Base-by-base conservation (phyloP, 805 yeast genomes). In the Ogataea nitratoaversa region DNA sequence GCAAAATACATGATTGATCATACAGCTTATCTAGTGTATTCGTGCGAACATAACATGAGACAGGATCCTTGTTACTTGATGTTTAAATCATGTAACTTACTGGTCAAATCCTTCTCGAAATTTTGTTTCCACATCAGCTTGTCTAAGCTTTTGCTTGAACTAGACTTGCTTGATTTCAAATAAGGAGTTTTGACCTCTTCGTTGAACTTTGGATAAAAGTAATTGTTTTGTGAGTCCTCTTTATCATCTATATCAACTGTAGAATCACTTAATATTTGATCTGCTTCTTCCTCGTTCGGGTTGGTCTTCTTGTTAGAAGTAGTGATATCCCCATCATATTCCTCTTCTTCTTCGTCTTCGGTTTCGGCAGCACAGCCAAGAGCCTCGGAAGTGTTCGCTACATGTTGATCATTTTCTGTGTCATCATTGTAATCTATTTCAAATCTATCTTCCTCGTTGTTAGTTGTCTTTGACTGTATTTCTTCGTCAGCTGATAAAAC, bases 181-280 rank as follows among this genome's bases (percentile, higher is more conserved):
- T 31, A 17, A n/a, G 59, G 57, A 2, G 59, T 53, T 13, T 17
- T 36, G 3, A 52, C 37, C 41, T 65, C 70, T 19, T 73, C 76
- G 46, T 67, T 71, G 5, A 61, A 66, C 7, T 61, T 51, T 4
- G 78, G 78, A 47, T 66, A 71, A n/a, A 75, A 76, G 49, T 71
- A 71, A 47, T 72, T 76, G 46, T 69, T 59, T 45, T 70, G 70
- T 48, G 70, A 74, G 47, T 72, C 78, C 4, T 71, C 78, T 43
- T 66, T 67, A 43, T 72, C 77, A 43, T 72, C 76, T 22, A 72
- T 45, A 23, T 69, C 73, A 41, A 70, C 57, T 1, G 77, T 75
- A 36, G 73, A 72, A 28, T 70, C 66, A 20, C 53, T 51, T 13
- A 41, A 18, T 11, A 18, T 19, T 6, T 14, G 23, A 16, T 30